Evolutionary conservation across 176 grass and related monocot genomes (phyloP), one percentile per base, ranked within the genome.

Genomic region (Oryza coarctata): DNA sequence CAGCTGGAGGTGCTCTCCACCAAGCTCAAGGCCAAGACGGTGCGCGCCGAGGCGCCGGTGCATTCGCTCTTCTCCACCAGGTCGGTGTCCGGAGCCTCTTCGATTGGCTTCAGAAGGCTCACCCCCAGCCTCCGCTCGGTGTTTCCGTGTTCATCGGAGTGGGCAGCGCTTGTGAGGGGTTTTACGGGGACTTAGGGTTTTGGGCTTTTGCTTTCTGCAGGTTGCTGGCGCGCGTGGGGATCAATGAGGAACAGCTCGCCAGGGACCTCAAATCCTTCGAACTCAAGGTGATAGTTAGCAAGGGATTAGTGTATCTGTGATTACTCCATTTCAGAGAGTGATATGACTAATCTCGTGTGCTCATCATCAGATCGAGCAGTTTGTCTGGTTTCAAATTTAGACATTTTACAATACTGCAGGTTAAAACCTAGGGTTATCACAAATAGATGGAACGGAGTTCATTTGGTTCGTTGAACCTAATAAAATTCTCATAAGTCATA

Each of bases 261-360:
- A 89, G 93, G 81, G 93, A 95, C 77, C 96, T 99, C 71, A 99
- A 95, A 63, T 99, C 96, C 20, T 91, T 99, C 9, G 96, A 99
- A 76, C 82, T 99, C 63, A 99, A 95, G 96, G 96, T 95, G 88
- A 86, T 68, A 32, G 79, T 52, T 39, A 32, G 43, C 35, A 12
- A 23, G 29, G n/a, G n/a, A 18, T 28, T 28, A 63, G 1, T 41
- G 4, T 47, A 71, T 77, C 50, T 44, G 12, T 41, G 41, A 14
- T 13, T 60, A 60, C 28, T 17, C 55, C 23, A 28, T 76, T 76
- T 70, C 31, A 65, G 31, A 65, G 35, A 65, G 45, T 65, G 38
- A 58, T 39, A 49, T 64, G 18, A 25, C 55, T 71, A 81, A 13
- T 71, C 57, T 85, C 0, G 23, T 50, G 57, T 66, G 35, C 25